Evolutionary conservation across 495 filamentous ascomycete species (phyloP), one percentile per base, ranked within the genome.

Genomic region (Cudoniella acicularis): DNA sequence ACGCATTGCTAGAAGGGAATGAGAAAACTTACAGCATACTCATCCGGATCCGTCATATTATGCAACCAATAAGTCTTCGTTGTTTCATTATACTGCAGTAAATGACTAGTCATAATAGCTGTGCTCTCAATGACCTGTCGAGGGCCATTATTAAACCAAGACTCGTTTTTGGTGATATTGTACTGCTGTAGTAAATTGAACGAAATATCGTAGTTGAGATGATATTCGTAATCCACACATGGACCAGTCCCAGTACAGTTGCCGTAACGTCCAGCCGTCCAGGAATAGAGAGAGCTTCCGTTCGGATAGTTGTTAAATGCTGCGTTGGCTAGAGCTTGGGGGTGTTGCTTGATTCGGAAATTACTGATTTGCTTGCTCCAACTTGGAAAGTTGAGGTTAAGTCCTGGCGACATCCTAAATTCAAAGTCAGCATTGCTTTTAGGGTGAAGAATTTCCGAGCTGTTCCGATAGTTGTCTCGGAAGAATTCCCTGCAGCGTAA

Each of bases 31-130:
- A 50, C 48, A 1, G 66, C 63, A 50, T 69, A 69, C 24, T 69
- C 67, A 30, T 69, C 67, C 17, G 88, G 88, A 70, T 92, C 88
- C 1, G 88, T 92, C 79, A 89, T 88, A 62, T 92, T 92, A n/a
- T 64, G 59, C 9, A 84, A 63, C 41, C 68, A 71, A 45, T 75
- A 84, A 54, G 69, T 64, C 10, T 72, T 73, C 4, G 71, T 76
- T 0, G 75, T 77, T 23, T 67, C 61, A 63, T 80, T 77, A 54
- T 69, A 76, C n/a, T 70, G 66, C 3, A 78, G 59, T 3, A 78
- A 57, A 16, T 78, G 69, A 2, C 61, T 64, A 53, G 72, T 76
- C 67, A 81, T 76, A 22, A 74, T 68, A 1, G 79, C 77, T 11
- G 78, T 66, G 17, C 68, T 72, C 18, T 80, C 69, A 52, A 77